A percentile compares a stretch with the other conserved stretches of the same genome.
Evolutionary conservation across 2,329 filamentous ascomycete genomes (phyloP).

Genomic region (Sclerotinia sclerotiorum): DNA sequence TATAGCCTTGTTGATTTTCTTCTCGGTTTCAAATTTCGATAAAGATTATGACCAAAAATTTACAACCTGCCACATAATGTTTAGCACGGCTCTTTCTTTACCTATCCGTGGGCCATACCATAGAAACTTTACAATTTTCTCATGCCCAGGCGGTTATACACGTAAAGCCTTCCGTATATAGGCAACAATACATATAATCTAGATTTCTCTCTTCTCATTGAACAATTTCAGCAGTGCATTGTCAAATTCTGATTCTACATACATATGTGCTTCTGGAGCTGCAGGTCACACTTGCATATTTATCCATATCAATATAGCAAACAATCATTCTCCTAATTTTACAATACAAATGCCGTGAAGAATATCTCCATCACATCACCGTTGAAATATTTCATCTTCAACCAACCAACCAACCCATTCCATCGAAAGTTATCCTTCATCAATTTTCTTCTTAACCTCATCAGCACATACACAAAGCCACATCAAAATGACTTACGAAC

Average conservation of each 20-base stretch:
- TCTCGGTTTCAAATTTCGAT: background rate
- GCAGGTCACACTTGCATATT: slow-evolving; percentile 9
- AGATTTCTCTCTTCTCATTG: background rate
- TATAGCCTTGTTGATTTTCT: background rate
- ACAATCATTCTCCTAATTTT: background rate
- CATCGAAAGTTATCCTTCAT: background rate
- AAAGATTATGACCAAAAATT: background rate
- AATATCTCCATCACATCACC: background rate
- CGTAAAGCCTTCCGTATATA: background rate
- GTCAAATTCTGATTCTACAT: slow-evolving; percentile 2
- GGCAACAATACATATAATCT: slow-evolving; percentile 19
- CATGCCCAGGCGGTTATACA: background rate
- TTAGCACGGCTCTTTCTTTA: background rate
- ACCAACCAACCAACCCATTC: background rate
- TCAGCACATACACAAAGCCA: too few relatives aligned
- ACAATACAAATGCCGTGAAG: background rate
- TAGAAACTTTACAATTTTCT: background rate
- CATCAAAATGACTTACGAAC: slow-evolving; percentile 12
- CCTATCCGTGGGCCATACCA: background rate
- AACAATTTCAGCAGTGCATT: background rate
- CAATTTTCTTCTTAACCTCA: background rate
- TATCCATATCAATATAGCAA: background rate
- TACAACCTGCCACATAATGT: slow-evolving; percentile 7
- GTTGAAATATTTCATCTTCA: background rate
- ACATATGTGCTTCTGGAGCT: background rate